A percentile compares a stretch with the other conserved stretches of the same genome.
Evolutionary conservation across 345 rosid species (phyloP).

Genomic region (Aquilaria yunnanensis): DNA sequence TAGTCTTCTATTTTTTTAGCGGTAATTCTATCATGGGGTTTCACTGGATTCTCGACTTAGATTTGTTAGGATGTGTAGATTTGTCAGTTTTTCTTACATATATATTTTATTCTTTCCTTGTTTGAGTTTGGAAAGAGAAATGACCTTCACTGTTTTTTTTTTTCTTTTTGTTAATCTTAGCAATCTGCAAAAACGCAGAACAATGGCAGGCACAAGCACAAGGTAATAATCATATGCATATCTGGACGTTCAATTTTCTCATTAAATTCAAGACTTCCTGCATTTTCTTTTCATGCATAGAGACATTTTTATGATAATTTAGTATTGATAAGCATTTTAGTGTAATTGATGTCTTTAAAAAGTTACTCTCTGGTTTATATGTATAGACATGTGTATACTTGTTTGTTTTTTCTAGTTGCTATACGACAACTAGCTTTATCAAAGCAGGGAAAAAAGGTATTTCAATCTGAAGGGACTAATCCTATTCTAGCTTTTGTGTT

Average conservation of each 20-base stretch:
- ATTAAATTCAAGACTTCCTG: not conserved
- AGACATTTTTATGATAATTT: not conserved
- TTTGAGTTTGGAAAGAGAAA: not conserved
- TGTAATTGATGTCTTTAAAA: not conserved
- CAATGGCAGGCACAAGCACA: constrained; percentile 97
- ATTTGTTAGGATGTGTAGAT: not conserved
- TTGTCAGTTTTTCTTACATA: not conserved
- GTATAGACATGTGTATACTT: constrained; percentile 74
- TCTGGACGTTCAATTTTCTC: not conserved
- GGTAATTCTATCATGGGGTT: not conserved
- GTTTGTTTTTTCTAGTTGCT: too few species aligned
- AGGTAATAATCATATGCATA: constrained; percentile 38
- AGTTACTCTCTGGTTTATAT: too few species aligned
- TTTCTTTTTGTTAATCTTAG: constrained; percentile 29
- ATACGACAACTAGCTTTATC: too few species aligned
- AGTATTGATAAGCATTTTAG: not conserved
- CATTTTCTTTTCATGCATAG: not conserved
- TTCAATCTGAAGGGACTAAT: too few species aligned
- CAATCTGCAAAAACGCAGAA: constrained; percentile 99
- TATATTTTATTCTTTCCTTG: not conserved
- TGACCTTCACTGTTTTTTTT: not conserved
- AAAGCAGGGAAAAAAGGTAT: too few species aligned
- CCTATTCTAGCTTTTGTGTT: too few species aligned
- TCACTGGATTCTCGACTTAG: not conserved
- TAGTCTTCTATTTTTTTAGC: not conserved